Conservation (phyloP, 2,329 filamentous ascomycete genomes). For the Pseudogymnoascus sp. region DNA sequence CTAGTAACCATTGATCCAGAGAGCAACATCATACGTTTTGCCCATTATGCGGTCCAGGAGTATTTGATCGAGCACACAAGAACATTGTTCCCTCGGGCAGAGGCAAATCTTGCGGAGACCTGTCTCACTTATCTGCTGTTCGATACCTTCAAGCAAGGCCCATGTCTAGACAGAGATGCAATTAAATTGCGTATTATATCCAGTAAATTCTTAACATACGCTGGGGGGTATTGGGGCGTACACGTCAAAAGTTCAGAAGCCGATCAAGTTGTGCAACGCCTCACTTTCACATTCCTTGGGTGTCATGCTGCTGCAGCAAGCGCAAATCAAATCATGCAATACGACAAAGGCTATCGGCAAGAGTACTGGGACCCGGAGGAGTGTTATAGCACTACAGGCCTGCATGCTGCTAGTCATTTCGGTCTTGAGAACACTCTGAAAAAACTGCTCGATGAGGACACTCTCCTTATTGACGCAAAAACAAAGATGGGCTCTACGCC, state of each 20-base stretch:
- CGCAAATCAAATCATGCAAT: background rate
- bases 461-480: background rate
- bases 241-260: background rate
- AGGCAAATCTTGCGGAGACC: background rate
- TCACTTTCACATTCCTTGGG: background rate
- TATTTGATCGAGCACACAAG: background rate
- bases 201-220: background rate
- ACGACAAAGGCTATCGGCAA: background rate
- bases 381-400: background rate
- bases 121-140: background rate
- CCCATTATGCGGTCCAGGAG: background rate
- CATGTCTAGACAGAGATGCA: background rate
- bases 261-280: background rate
- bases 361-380: background rate
- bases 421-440: background rate
- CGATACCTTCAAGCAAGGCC: background rate
- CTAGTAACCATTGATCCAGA: background rate
- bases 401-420: background rate
- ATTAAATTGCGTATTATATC: background rate
- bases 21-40: background rate
- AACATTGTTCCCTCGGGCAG: background rate
- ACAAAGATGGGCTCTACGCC: background rate
- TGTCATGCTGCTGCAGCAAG: background rate
- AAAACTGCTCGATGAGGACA: background rate
- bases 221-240: background rate